Evolutionary conservation across 2,329 filamentous ascomycete genomes (phyloP), one percentile per base, ranked within the genome.

Genomic region (Rutstroemia sp.): DNA sequence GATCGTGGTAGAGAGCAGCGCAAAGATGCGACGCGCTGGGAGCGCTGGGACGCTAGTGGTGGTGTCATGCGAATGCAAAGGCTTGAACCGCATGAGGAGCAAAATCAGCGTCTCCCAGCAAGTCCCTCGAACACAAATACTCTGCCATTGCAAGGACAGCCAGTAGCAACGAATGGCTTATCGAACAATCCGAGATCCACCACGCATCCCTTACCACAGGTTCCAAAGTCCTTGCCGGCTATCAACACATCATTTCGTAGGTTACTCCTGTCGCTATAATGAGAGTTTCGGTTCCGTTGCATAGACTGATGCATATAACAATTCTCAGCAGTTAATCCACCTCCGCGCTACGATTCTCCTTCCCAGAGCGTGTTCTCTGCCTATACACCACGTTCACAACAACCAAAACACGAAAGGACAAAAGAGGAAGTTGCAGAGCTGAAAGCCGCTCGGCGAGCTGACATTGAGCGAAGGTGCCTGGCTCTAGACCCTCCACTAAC

Each of bases 391-490:
- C 65, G 63, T 58, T 58, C 59, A 27, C 62, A 60, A 48, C 63
- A 61, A 52, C 48, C 58, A n/a, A 65, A 70, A 48, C 71, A 72
- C 42, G 76, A 82, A 56, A 77, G 81, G 57, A 86, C 81, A 37
- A 76, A 79, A 25, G 79, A 83, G 59, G 81, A 88, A 65, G 80
- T 83, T 44, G 78, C 80, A 44, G 80, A 83, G 65, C 74, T 85
- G 19, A 88, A 87, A 68, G 78, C 80, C 55, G 76, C 75, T 57
- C 79, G 87, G 59, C 82, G 80, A 67, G 74, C 76, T 14, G 88
- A 90, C 63, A 91, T 92, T 65, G 86, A 91, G 69, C 78, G 79
- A 51, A 81, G 87, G 27, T 88, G 86, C 65, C 72, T 80, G 68
- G 75, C 79, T 48, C 76, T 92, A 49, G 71, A 83, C 34, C 87